A percentile compares a stretch with the other conserved stretches of the same genome.
These are phyloP conservation scores for Saussurea involucrata DNA, from an alignment of 129 eudicot genomes.

Conservation along the genomic window DNA sequence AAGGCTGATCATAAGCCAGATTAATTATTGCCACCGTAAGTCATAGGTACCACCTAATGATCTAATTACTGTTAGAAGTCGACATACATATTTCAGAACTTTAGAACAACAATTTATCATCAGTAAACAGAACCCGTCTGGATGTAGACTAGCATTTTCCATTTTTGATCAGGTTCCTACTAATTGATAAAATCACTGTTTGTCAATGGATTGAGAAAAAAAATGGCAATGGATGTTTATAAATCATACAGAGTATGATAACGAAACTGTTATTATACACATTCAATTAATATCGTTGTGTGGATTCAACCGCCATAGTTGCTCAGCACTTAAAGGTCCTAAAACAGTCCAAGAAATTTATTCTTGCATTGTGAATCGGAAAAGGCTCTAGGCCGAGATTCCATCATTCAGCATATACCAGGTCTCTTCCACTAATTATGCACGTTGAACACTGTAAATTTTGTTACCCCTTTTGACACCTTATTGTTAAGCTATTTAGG, in stretches of 20 bases:
- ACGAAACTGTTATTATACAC: neutral
- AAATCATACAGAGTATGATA: neutral
- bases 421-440: neutral
- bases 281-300: neutral
- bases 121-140: neutral
- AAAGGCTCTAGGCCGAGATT: neutral
- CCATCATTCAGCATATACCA: neutral
- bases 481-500: no score
- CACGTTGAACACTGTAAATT: no score
- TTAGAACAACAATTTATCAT: no score
- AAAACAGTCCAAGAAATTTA: no score
- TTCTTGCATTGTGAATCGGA: neutral
- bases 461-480: no score
- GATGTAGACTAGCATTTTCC: neutral
- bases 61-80: no score
- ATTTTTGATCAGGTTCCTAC: neutral
- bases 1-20: no score
- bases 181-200: neutral
- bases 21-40: no score
- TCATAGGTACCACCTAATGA: no score
- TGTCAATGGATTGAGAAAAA: neutral
- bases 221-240: neutral
- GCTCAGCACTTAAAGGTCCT: no score
- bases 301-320: no score
- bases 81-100: no score